phyloP scores from a whole-genome alignment of 1,284 basidiomycete genomes.

The Fomitopsis schrenkii region DNA sequence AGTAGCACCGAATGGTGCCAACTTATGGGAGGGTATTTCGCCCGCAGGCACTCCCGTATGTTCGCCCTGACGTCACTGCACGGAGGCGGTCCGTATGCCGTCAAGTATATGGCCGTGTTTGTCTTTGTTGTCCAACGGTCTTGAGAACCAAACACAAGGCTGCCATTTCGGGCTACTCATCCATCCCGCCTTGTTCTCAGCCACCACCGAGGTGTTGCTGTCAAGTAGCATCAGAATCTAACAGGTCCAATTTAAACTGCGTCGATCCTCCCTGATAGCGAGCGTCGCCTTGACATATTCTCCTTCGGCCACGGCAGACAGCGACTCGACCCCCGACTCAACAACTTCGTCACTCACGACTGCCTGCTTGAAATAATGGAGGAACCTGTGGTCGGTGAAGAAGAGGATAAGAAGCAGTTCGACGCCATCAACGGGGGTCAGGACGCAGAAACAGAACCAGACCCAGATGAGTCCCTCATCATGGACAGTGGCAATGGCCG shows the following conservation, averaged over 20 bases:
- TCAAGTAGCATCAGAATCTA: no score
- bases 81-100: background rate
- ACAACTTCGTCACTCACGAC: background rate
- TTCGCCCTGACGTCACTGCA: background rate
- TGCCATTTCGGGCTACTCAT: background rate
- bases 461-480: conserved; percentile 74
- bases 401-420: conserved; percentile 58
- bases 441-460: conserved; percentile 62
- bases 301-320: no score
- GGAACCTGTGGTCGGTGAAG: conserved; percentile 36
- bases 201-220: background rate
- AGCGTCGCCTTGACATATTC: background rate
- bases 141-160: conserved; percentile 4
- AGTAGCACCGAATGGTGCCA: no score
- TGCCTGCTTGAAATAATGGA: conserved; percentile 34
- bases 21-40: no score
- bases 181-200: background rate
- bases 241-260: background rate
- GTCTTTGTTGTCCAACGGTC: conserved; percentile 8
- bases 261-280: background rate
- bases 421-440: conserved; percentile 44
- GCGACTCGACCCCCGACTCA: no score
- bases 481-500: conserved; percentile 66
- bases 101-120: background rate
- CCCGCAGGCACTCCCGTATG: no score